Evolutionary conservation across 2,329 filamentous ascomycete genomes (phyloP).

Genomic region (Paecilomyces variotii): DNA sequence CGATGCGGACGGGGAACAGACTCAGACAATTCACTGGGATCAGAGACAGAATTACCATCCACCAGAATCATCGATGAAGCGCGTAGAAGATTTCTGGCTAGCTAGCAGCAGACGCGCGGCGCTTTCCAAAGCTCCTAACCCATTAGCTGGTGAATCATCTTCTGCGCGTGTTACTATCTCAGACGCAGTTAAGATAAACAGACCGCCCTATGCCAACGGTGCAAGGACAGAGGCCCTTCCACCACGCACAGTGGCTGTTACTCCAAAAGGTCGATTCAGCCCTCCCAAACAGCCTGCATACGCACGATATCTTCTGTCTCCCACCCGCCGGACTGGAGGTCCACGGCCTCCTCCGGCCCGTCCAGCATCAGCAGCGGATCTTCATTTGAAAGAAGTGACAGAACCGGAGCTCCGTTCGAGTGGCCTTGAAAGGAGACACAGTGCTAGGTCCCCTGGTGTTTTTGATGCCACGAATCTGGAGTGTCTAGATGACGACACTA

Average conservation of each 20-base stretch:
- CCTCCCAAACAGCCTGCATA: slow-evolving; percentile 33
- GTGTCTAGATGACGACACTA: slow-evolving; percentile 14
- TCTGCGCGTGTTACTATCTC: slow-evolving; percentile 2
- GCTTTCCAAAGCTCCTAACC: slow-evolving; percentile 13
- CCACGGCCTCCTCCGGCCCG: slow-evolving; percentile 18
- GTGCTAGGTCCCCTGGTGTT: slow-evolving; percentile 17
- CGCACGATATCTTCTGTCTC: slow-evolving; percentile 29
- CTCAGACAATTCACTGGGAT: slow-evolving; percentile 19
- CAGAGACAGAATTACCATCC: slow-evolving; percentile 16
- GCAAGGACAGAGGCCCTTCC: slow-evolving; percentile 25
- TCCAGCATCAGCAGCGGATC: slow-evolving; percentile 12
- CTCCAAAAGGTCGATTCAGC: slow-evolving; percentile 31
- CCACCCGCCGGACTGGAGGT: slow-evolving; percentile 24
- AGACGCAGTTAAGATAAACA: slow-evolving; percentile 4
- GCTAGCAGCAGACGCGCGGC: slow-evolving; percentile 20
- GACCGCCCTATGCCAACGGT: slow-evolving; percentile 15
- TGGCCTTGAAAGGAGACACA: slow-evolving; percentile 14
- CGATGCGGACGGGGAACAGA: slow-evolving; percentile 14
- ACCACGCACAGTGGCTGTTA: slow-evolving; percentile 26
- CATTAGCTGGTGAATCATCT: slow-evolving; percentile 9
- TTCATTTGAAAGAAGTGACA: slow-evolving; percentile 10
- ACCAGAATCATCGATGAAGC: slow-evolving; percentile 27
- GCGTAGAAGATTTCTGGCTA: slow-evolving; percentile 31
- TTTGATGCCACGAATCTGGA: slow-evolving; percentile 27
- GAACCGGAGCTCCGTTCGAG: slow-evolving; percentile 17